A percentile compares a stretch with the other conserved stretches of the same genome.
Conservation (phyloP, 768 basidiomycete species). For the Thelephora ganbajun region DNA sequence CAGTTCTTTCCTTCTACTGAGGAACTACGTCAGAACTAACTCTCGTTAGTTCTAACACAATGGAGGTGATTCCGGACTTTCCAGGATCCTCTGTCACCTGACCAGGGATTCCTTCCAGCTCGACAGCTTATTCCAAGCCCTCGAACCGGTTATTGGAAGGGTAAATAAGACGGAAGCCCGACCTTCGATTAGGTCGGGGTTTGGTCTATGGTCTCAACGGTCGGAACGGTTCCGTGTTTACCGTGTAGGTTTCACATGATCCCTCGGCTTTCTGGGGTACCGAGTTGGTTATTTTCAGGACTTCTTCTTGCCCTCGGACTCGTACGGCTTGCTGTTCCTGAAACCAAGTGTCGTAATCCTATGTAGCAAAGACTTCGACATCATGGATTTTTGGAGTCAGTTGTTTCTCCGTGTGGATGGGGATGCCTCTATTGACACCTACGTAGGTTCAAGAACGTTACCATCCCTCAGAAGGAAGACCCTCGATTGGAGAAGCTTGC, state of each 20-base stretch:
- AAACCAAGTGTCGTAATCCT: conserved; percentile 89
- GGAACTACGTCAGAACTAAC: too few species aligned
- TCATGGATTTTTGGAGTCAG: too few species aligned
- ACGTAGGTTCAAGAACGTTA: conserved; percentile 87
- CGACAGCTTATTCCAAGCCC: conserved; percentile 89
- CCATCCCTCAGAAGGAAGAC: too few species aligned
- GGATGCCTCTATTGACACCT: too few species aligned
- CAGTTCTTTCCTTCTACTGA: too few species aligned
- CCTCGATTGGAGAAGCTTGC: too few species aligned
- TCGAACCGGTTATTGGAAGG: conserved; percentile 92
- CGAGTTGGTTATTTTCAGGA: conserved; percentile 28
- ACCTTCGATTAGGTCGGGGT: conserved; percentile 54
- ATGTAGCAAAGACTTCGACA: conserved; percentile 90
- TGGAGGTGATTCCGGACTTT: too few species aligned
- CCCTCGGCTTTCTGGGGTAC: neutral
- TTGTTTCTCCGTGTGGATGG: too few species aligned
- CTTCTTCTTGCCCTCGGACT: conserved; percentile 87
- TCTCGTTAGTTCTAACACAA: too few species aligned
- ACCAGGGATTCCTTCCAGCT: conserved; percentile 22
- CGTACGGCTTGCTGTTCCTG: conserved; percentile 82
- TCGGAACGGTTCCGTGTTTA: conserved; percentile 95
- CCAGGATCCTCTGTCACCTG: too few species aligned
- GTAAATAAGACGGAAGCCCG: conserved; percentile 63
- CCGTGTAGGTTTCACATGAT: conserved; percentile 28
- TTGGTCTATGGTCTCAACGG: conserved; percentile 65